Evolutionary conservation across 768 basidiomycete genomes (phyloP), one percentile per base, ranked within the genome.

Genomic region (Calocybe indica): DNA sequence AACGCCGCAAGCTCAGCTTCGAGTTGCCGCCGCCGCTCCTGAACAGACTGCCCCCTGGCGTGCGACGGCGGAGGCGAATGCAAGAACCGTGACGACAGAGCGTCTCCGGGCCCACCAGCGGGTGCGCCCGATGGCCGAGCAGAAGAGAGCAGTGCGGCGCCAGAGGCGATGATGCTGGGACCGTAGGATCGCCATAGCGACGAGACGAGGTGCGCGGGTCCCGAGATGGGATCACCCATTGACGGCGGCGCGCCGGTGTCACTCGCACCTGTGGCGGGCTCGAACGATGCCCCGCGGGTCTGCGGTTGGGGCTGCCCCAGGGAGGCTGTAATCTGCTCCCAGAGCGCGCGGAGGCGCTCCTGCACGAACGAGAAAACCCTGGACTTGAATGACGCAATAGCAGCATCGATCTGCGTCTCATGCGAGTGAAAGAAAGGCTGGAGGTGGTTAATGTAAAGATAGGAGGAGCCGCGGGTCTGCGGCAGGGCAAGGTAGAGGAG

Each of bases 401-500:
- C 72, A 10, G 79, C 78, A 62, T 97, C 93, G 61, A 97, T 94
- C 61, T 92, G 82, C 1, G 70, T 57, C 65, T 97, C 93, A 60
- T 96, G 88, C 13, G 78, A 69, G 44, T 75, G 75, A 65, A 97
- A 87, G 69, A 91, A 83, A 0, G 94, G 93, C 32, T 83, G 80
- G 9, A 97, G 81, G 52, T 91, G 82, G 9, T 74, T 69, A 37
- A 70, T 72, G 71, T 95, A 97, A 59, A 97, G 71, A 63, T 88
- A 89, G 1, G 91, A 82, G 0, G 93, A 82, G 22, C 94, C 93
- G 54, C 82, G 83, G 0, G 89, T 91, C 60, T 94, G 92, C 0
- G 94, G 93, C 5, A 94, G 80, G 2, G 85, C 87, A 42, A 97
- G 82, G 66, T 92, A 95, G 49, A 95, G 80, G 39, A 96, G 80